Conservation (phyloP, 257 asterid species). For the Fraxinus excelsior region DNA sequence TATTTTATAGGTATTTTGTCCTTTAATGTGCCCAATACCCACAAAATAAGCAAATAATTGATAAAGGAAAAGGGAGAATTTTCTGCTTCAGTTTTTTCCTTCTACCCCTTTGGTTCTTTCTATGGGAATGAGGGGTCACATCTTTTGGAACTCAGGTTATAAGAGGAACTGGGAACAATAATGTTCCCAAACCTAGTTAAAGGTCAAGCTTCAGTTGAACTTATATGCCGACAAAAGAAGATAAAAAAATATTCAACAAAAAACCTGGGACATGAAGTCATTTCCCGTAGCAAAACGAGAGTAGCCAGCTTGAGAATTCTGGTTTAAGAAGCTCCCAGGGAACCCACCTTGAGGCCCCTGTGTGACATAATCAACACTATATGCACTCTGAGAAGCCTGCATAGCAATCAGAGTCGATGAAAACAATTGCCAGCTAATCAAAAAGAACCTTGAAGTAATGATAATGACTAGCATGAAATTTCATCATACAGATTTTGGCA, state of each 20-base stretch:
- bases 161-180: neutral
- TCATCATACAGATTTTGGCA: conserved; percentile 8
- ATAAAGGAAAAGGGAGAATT: no score
- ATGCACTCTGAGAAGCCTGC: conserved; percentile 93
- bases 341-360: conserved; percentile 92
- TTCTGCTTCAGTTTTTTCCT: no score
- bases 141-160: neutral
- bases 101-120: neutral
- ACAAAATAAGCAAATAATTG: no score
- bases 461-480: neutral
- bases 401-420: conserved; percentile 18
- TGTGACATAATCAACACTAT: conserved; percentile 70
- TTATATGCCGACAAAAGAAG: conserved; percentile 2
- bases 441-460: conserved; percentile 1
- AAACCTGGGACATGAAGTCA: conserved; percentile 98
- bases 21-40: neutral
- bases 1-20: neutral
- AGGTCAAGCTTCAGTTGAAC: neutral
- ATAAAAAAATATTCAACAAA: conserved; percentile 19
- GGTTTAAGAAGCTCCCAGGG: conserved; percentile 82
- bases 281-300: conserved; percentile 84
- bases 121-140: neutral
- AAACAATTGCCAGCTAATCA: conserved; percentile 18
- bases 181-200: neutral
- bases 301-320: conserved; percentile 89